Percentiles rank a stretch among this genome's conserved stretches.
Evolutionary conservation across 805 yeast genomes (phyloP).

Genomic region (Candida berthetii): DNA sequence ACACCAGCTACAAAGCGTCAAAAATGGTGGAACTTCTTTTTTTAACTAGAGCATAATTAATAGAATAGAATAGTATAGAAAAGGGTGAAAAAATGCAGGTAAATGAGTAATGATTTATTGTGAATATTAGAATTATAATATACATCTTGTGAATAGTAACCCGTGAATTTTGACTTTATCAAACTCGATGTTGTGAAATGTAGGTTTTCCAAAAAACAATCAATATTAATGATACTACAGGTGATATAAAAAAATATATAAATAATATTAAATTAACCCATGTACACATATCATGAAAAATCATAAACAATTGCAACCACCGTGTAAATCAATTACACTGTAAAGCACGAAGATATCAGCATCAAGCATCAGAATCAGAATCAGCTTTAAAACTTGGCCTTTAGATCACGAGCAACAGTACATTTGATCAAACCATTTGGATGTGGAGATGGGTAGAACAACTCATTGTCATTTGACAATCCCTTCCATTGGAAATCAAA

Average conservation of each 20-base stretch:
- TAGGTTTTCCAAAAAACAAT: no score
- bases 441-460: conserved; percentile 86
- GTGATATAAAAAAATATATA: no score
- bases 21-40: conserved; percentile 57
- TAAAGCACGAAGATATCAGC: not conserved
- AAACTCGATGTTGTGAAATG: no score
- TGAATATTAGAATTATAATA: no score
- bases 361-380: no score
- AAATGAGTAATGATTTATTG: no score
- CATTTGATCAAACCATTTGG: conserved; percentile 91
- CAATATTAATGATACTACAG: no score
- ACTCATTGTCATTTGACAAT: conserved; percentile 68
- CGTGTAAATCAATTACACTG: not conserved
- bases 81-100: no score
- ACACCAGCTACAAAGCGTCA: conserved; percentile 42
- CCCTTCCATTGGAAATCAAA: conserved; percentile 84
- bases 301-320: no score
- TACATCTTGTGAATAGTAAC: no score
- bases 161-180: no score
- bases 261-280: no score
- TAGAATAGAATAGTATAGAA: conserved; percentile 1
- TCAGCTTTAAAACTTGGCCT: conserved; percentile 42
- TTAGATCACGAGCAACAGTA: conserved; percentile 67
- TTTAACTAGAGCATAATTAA: conserved; percentile 23
- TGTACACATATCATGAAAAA: not conserved